These are phyloP conservation scores for Rhizoclosmatium sp. DNA, from an alignment of 192 early-diverging fungal genomes.

Conservation along the genomic window DNA sequence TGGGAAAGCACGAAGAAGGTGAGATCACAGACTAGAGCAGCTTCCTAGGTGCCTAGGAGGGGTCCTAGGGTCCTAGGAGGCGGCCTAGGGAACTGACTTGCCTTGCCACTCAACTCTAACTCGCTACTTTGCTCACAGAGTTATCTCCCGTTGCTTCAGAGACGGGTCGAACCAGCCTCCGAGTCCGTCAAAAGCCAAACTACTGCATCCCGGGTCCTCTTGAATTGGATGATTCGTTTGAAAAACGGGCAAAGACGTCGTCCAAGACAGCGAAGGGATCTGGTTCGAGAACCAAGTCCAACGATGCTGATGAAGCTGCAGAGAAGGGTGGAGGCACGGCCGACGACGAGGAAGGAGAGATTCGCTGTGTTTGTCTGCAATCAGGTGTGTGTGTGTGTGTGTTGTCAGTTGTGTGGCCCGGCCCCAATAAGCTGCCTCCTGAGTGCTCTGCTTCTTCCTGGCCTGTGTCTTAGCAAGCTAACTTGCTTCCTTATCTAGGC, in stretches of 20 bases:
- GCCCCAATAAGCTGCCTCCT: too few species aligned
- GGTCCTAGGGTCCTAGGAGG: too few species aligned
- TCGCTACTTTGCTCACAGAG: background rate
- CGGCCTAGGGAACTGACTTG: too few species aligned
- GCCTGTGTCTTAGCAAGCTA: background rate
- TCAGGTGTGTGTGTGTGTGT: background rate
- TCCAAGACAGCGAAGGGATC: background rate
- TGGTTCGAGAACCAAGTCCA: background rate
- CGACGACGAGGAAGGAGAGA: constrained; percentile 7
- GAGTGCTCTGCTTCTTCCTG: background rate
- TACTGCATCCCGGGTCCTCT: background rate
- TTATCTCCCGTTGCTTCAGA: background rate
- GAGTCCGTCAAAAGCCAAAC: background rate
- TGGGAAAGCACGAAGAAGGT: background rate
- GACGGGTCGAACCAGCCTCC: background rate
- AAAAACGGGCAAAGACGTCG: background rate
- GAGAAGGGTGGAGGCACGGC: background rate
- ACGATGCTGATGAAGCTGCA: too few species aligned
- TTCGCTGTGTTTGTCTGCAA: constrained; percentile 19
- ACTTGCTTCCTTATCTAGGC: background rate
- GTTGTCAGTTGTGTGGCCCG: too few species aligned
- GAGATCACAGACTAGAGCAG: background rate
- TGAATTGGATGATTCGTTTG: background rate
- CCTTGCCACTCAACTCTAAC: background rate
- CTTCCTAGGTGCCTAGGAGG: too few species aligned